These are phyloP conservation scores for Plasmodium relictum DNA, from an alignment of 169 alveolate species.

Conservation along the genomic window DNA sequence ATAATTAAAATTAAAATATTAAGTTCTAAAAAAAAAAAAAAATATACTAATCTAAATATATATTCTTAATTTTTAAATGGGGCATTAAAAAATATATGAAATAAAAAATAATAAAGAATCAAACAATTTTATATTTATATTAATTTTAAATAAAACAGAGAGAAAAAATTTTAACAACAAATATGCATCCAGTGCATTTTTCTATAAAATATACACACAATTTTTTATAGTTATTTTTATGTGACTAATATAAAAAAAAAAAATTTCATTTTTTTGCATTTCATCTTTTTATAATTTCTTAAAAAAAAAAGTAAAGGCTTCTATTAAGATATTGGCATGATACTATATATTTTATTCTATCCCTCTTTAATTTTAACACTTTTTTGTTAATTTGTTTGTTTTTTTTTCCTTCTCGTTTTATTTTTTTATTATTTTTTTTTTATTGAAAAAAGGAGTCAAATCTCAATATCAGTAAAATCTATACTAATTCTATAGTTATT, in stretches of 20 bases:
- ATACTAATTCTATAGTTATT: constrained; percentile 40
- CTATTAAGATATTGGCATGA: too few species aligned
- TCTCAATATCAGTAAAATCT: constrained; percentile 19
- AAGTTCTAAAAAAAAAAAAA: background rate
- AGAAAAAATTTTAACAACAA: background rate
- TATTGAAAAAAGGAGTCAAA: background rate
- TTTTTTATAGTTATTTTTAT: background rate
- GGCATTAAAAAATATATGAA: too few species aligned
- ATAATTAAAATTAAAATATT: too few species aligned
- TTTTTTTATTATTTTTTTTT: background rate
- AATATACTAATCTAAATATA: too few species aligned
- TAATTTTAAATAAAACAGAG: too few species aligned
- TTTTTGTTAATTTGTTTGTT: background rate
- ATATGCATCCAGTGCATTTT: constrained; percentile 25
- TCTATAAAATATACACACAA: background rate
- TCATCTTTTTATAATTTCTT: too few species aligned
- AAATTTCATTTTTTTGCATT: too few species aligned
- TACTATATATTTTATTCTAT: background rate
- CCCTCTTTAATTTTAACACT: background rate
- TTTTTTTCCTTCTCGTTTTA: background rate
- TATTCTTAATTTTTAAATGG: too few species aligned
- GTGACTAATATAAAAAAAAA: background rate
- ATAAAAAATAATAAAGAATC: background rate
- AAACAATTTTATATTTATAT: background rate
- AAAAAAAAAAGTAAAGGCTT: too few species aligned